Percentiles rank a stretch among this genome's conserved stretches.
phyloP scores from a whole-genome alignment of 2,329 filamentous ascomycete genomes.

The Venturia asperata region DNA sequence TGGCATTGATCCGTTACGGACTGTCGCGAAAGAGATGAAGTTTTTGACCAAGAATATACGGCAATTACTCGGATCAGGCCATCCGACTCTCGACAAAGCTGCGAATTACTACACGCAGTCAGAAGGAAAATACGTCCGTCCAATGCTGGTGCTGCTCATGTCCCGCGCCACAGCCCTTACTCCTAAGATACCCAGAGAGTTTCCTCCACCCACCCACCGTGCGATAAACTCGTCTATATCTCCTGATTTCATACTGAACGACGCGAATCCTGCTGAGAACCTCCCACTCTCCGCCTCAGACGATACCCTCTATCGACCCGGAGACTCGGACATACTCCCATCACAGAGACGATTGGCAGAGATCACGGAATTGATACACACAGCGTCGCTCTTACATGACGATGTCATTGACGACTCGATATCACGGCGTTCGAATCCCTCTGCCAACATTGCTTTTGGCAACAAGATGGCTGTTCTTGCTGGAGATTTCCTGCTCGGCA shows the following conservation, averaged over 20 bases:
- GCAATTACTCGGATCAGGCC: constrained; percentile 85
- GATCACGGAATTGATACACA: constrained; percentile 96
- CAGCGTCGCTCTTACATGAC: constrained; percentile 91
- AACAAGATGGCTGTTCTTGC: constrained; percentile 99
- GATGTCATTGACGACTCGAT: constrained; percentile 94
- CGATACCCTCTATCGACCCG: constrained; percentile 38
- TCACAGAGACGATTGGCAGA: constrained; percentile 87
- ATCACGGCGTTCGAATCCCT: constrained; percentile 73
- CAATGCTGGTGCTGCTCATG: constrained; percentile 93
- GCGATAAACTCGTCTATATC: constrained; percentile 56
- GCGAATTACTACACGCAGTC: constrained; percentile 97
- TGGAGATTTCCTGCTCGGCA: constrained; percentile 89
- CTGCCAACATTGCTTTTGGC: constrained; percentile 89
- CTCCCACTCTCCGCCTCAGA: constrained; percentile 43
- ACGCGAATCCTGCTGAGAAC: constrained; percentile 67
- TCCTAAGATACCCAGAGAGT: constrained; percentile 46
- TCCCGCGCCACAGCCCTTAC: constrained; percentile 82
- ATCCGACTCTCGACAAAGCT: constrained; percentile 87
- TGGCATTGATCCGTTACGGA: constrained; percentile 77
- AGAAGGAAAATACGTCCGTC: constrained; percentile 93
- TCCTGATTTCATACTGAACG: constrained; percentile 58
- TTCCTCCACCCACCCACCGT: constrained; percentile 25
- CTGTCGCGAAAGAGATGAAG: constrained; percentile 94
- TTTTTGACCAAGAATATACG: constrained; percentile 90
- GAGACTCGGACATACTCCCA: constrained; percentile 66